phyloP scores from a whole-genome alignment of 179 eudicot species.

The Spinacia oleracea region DNA sequence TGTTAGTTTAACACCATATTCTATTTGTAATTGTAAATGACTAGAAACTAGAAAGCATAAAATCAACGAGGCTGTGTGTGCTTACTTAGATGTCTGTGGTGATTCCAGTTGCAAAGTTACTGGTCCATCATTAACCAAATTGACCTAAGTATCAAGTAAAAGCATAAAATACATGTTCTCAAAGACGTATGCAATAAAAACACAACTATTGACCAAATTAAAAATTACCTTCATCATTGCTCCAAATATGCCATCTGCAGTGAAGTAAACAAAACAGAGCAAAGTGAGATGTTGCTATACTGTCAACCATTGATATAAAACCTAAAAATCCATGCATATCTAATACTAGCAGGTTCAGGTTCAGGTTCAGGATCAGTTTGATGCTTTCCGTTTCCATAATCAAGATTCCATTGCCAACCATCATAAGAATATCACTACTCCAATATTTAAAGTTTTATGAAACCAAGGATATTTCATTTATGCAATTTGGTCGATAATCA shows the following conservation, averaged over 20 bases:
- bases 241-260: slow-evolving; percentile 92
- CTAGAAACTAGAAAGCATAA: neutral
- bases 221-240: slow-evolving; percentile 90
- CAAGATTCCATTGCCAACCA: neutral
- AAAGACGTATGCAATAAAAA: neutral
- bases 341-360: neutral
- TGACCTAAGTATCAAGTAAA: slow-evolving; percentile 49
- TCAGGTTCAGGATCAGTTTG: neutral
- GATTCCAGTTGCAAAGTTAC: slow-evolving; percentile 97
- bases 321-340: neutral
- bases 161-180: neutral
- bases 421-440: neutral
- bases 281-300: neutral
- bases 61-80: neutral
- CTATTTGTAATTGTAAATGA: no score
- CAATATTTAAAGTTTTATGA: neutral
- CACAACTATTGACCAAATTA: neutral
- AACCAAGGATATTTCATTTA: neutral
- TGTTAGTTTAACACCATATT: neutral
- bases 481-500: neutral
- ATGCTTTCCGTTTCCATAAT: neutral
- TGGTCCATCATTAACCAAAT: slow-evolving; percentile 92
- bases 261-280: slow-evolving; percentile 5
- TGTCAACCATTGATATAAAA: neutral
- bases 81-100: slow-evolving; percentile 61